A percentile compares a stretch with the other conserved stretches of the same genome.
phyloP scores from a whole-genome alignment of 2,329 filamentous ascomycete genomes.

The Ceratocystis ficicola region DNA sequence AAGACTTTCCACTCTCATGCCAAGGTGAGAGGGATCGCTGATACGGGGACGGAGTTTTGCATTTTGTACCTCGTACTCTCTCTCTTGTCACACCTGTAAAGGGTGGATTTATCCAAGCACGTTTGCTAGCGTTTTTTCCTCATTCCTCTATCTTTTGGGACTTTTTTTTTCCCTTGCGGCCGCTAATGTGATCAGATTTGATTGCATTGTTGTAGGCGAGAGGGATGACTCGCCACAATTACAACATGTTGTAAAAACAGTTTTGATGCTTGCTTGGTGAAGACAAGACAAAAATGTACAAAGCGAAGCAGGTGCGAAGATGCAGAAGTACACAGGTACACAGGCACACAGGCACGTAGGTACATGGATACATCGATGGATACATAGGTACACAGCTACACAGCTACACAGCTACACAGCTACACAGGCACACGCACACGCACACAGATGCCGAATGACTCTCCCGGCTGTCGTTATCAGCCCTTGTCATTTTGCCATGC shows the following conservation, averaged over 20 bases:
- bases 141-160: background rate
- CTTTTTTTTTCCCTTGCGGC: background rate
- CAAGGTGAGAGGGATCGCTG: background rate
- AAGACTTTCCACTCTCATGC: background rate
- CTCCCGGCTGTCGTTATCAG: background rate
- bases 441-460: background rate
- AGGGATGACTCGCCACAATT: too few relatives aligned
- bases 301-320: background rate
- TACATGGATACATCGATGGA: background rate
- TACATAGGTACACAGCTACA: background rate
- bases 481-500: background rate
- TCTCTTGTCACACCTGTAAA: background rate
- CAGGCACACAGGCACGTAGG: background rate
- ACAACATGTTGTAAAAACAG: too few relatives aligned
- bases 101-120: background rate
- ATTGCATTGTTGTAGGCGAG: too few relatives aligned
- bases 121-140: background rate
- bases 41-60: conserved; percentile 7
- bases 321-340: background rate
- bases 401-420: background rate
- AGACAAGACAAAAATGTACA: background rate
- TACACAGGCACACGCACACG: background rate
- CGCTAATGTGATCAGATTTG: background rate
- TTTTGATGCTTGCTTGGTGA: background rate
- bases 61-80: background rate